Conservation (phyloP, 106 monocot genomes). For the Triglochin maritima region DNA sequence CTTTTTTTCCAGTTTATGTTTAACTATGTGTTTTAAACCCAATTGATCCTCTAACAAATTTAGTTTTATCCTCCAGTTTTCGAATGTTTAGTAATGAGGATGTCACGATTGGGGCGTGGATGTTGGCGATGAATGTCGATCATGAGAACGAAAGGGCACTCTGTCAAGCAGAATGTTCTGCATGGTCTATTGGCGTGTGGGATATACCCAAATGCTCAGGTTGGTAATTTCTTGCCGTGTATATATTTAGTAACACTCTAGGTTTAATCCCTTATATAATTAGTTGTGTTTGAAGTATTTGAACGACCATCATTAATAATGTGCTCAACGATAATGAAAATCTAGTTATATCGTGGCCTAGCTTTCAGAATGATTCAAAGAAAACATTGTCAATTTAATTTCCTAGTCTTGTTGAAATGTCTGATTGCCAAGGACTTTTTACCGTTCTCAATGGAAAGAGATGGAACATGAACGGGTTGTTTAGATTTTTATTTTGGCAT, state of each 20-base stretch:
- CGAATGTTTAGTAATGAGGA: slow-evolving; percentile 99
- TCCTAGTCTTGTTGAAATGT: no score
- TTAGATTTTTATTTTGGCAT: no score
- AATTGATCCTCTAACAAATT: neutral
- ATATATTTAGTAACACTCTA: neutral
- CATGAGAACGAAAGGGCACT: slow-evolving; percentile 64
- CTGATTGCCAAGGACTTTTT: no score
- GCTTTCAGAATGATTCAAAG: no score
- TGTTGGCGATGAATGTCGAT: slow-evolving; percentile 99
- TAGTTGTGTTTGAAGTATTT: neutral
- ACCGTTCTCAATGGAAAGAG: no score
- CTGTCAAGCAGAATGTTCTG: slow-evolving; percentile 54
- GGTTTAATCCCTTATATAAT: neutral
- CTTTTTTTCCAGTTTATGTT: no score
- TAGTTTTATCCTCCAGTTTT: slow-evolving; percentile 43
- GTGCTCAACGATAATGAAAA: no score
- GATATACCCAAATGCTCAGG: slow-evolving; percentile 97
- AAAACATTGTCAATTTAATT: no score
- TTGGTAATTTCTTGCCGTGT: slow-evolving; percentile 3
- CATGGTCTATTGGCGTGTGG: slow-evolving; percentile 93
- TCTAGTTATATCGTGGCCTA: no score
- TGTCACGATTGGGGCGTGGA: slow-evolving; percentile 89
- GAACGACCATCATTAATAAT: no score
- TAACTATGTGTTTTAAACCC: neutral
- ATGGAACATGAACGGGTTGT: no score